Percentiles rank a stretch among this genome's conserved stretches.
Conservation (phyloP, 495 filamentous ascomycete species). For the Jackrogersella minutella region DNA sequence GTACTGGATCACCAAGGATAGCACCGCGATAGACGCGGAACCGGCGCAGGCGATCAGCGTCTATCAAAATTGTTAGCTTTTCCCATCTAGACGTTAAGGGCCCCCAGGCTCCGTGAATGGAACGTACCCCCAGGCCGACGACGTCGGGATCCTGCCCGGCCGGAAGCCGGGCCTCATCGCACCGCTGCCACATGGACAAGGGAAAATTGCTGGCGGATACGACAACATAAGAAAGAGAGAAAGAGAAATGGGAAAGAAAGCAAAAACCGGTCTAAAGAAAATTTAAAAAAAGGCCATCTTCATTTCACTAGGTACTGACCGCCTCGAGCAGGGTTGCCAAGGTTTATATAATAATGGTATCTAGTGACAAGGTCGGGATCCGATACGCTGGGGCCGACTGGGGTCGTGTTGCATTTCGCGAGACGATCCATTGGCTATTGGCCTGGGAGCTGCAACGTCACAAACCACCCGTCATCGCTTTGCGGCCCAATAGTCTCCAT, state of each 20-base stretch:
- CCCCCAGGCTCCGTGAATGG: not conserved
- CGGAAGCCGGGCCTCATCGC: slow-evolving; percentile 37
- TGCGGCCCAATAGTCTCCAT: slow-evolving; percentile 39
- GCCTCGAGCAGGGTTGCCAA: slow-evolving; percentile 35
- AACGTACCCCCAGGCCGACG: slow-evolving; percentile 37
- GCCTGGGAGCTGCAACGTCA: slow-evolving; percentile 39
- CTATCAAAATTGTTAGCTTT: slow-evolving; percentile 25
- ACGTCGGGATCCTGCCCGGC: slow-evolving; percentile 39
- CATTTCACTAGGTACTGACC: slow-evolving; percentile 38
- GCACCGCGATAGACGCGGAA: slow-evolving; percentile 35
- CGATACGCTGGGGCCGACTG: slow-evolving; percentile 39
- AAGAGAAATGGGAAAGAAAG: slow-evolving; percentile 9
- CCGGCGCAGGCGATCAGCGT: slow-evolving; percentile 39
- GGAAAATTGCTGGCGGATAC: slow-evolving; percentile 31
- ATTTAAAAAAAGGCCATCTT: slow-evolving; percentile 24
- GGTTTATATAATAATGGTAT: slow-evolving; percentile 33
- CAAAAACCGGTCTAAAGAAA: slow-evolving; percentile 18
- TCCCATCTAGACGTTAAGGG: not conserved
- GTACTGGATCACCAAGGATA: slow-evolving; percentile 36
- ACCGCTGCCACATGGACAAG: slow-evolving; percentile 40
- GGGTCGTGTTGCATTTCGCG: slow-evolving; percentile 31
- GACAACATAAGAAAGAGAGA: slow-evolving; percentile 33
- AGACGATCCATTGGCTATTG: slow-evolving; percentile 39
- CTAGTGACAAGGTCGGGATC: slow-evolving; percentile 31
- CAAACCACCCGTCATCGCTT: slow-evolving; percentile 27